Conservation (phyloP, 768 basidiomycete genomes). For the Naganishia randhawae region DNA sequence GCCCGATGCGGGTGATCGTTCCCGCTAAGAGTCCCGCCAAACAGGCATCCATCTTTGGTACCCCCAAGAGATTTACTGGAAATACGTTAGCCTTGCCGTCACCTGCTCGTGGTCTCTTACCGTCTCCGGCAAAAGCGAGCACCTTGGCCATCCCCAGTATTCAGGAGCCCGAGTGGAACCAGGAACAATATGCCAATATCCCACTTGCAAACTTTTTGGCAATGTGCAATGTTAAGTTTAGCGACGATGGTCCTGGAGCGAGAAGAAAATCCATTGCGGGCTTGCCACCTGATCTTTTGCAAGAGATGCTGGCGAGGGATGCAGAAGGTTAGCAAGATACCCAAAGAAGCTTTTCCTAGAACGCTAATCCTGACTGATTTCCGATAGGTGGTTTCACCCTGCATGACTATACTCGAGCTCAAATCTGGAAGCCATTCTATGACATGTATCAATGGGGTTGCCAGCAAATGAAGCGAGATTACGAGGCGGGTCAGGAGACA, state of each 20-base stretch:
- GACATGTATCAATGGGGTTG: conserved; percentile 50
- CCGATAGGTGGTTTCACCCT: conserved; percentile 32
- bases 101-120: conserved; percentile 22
- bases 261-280: conserved; percentile 46
- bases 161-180: conserved; percentile 23
- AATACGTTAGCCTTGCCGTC: conserved; percentile 19
- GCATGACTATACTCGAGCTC: conserved; percentile 45
- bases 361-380: conserved; percentile 5
- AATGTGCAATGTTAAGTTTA: conserved; percentile 50
- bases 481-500: conserved; percentile 33
- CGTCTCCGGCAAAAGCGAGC: conserved; percentile 8
- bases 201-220: conserved; percentile 47
- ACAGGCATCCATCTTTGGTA: conserved; percentile 18
- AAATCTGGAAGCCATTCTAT: conserved; percentile 38
- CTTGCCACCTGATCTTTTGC: conserved; percentile 30
- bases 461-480: conserved; percentile 44
- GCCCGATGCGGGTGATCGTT: conserved; percentile 17
- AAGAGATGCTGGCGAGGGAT: conserved; percentile 22
- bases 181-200: conserved; percentile 35
- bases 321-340: conserved; percentile 11
- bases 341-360: background rate
- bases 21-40: conserved; percentile 13
- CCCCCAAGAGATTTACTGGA: conserved; percentile 16
- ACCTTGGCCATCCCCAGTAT: background rate
- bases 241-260: conserved; percentile 41